Conservation (phyloP, 2,329 filamentous ascomycete genomes). For the Aureobasidium namibiae region DNA sequence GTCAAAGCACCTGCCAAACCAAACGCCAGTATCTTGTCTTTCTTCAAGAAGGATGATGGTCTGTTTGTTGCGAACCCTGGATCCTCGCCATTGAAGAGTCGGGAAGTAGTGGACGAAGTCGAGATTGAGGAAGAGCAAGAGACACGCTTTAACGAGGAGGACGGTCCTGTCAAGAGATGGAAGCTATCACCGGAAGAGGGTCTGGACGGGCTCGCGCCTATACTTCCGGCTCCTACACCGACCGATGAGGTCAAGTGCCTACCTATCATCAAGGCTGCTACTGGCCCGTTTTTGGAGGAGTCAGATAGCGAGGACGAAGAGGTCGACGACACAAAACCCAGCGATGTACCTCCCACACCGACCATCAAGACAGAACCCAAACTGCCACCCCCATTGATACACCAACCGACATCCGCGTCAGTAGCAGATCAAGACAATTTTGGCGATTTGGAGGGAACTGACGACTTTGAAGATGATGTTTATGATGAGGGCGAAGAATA, state of each 20-base stretch:
- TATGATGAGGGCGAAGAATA: slow-evolving; percentile 47
- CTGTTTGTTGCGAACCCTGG: slow-evolving; percentile 29
- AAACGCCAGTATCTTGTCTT: slow-evolving; percentile 46
- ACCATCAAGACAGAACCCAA: slow-evolving; percentile 1
- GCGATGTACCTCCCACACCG: background rate
- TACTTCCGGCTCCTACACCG: slow-evolving; percentile 18
- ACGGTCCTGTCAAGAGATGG: slow-evolving; percentile 34
- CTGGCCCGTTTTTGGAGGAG: slow-evolving; percentile 62
- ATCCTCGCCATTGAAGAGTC: background rate
- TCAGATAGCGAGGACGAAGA: slow-evolving; percentile 51
- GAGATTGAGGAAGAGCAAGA: slow-evolving; percentile 19
- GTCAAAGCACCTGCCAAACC: slow-evolving; percentile 33
- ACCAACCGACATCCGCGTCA: slow-evolving; percentile 9
- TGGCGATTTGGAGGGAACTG: slow-evolving; percentile 43
- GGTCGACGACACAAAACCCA: slow-evolving; percentile 1
- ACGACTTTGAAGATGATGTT: slow-evolving; percentile 53
- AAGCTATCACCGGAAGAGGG: slow-evolving; percentile 21
- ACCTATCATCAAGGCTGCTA: slow-evolving; percentile 15
- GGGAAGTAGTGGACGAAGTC: slow-evolving; percentile 16
- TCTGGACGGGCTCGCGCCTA: slow-evolving; percentile 32
- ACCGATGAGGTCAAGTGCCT: background rate
- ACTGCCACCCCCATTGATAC: background rate
- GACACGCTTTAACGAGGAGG: slow-evolving; percentile 36
- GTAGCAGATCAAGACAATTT: slow-evolving; percentile 37
- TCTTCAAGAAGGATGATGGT: slow-evolving; percentile 43